These are phyloP conservation scores for Aquilaria sinensis DNA, from an alignment of 345 rosid species.

Conservation along the genomic window DNA sequence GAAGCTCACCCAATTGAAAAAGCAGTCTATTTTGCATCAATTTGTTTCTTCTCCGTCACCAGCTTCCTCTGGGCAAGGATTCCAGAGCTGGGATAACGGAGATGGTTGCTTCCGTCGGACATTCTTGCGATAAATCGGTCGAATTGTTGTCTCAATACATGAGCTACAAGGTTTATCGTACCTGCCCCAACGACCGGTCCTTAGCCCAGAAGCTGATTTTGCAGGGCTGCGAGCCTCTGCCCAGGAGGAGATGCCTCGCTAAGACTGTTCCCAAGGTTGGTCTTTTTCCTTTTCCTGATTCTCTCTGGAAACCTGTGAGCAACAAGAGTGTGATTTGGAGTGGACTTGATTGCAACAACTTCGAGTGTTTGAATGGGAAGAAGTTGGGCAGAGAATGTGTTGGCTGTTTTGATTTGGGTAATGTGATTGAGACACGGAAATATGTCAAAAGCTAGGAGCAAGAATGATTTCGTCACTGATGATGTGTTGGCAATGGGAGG, in stretches of 20 bases:
- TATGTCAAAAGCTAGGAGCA: slow-evolving; percentile 60
- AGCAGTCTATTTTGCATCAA: slow-evolving; percentile 83
- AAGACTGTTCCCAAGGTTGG: slow-evolving; percentile 59
- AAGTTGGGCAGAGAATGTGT: slow-evolving; percentile 70
- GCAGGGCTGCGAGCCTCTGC: slow-evolving; percentile 89
- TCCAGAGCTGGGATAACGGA: slow-evolving; percentile 81
- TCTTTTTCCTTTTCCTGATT: slow-evolving; percentile 45
- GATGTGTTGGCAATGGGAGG: slow-evolving; percentile 67
- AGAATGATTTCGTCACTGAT: slow-evolving; percentile 75
- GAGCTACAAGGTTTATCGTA: slow-evolving; percentile 61
- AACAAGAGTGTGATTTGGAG: slow-evolving; percentile 87
- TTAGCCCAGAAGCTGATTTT: slow-evolving; percentile 64
- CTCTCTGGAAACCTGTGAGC: slow-evolving; percentile 75
- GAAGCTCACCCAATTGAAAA: slow-evolving; percentile 86
- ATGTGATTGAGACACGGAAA: slow-evolving; percentile 49
- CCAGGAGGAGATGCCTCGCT: slow-evolving; percentile 78
- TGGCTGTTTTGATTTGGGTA: slow-evolving; percentile 65
- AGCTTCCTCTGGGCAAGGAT: slow-evolving; percentile 78
- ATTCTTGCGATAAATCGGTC: slow-evolving; percentile 72
- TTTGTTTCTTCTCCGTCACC: slow-evolving; percentile 64
- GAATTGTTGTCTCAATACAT: slow-evolving; percentile 81
- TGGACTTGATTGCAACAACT: slow-evolving; percentile 78
- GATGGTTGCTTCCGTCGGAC: slow-evolving; percentile 96
- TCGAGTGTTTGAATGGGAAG: slow-evolving; percentile 76
- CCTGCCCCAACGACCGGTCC: slow-evolving; percentile 85